Evolutionary conservation across 305 asterid genomes (phyloP).

Genomic region (Rubia balearica): DNA sequence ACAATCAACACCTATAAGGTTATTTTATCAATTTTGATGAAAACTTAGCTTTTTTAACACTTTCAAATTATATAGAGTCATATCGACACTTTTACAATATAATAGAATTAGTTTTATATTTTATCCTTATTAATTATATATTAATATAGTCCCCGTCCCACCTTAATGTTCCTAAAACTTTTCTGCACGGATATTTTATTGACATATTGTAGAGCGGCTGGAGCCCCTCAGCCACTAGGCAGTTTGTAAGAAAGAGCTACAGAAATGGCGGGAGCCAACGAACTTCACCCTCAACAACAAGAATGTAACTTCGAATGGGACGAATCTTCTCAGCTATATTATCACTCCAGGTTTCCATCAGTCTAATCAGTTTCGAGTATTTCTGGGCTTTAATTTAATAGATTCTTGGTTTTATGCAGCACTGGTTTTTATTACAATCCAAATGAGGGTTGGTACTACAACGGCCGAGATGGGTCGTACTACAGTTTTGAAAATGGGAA

Average conservation of each 20-base stretch:
- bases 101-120: too few species aligned
- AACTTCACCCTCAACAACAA: not conserved
- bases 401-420: constrained; percentile 38
- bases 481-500: constrained; percentile 83
- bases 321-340: constrained; percentile 68
- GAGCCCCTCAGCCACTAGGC: not conserved
- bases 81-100: too few species aligned
- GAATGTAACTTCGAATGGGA: constrained; percentile 61
- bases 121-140: too few species aligned
- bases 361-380: constrained; percentile 4
- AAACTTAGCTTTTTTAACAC: too few species aligned
- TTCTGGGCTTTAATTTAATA: not conserved
- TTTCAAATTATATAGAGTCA: too few species aligned
- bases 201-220: too few species aligned
- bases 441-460: constrained; percentile 81
- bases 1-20: too few species aligned
- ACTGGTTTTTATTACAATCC: constrained; percentile 90
- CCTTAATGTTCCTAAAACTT: too few species aligned
- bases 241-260: not conserved
- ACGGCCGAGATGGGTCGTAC: constrained; percentile 66
- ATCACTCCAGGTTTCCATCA: constrained; percentile 59
- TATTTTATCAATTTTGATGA: too few species aligned
- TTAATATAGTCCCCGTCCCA: too few species aligned
- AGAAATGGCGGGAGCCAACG: constrained; percentile 20
- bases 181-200: too few species aligned